Conservation (phyloP, 2,329 filamentous ascomycete genomes). For the Xylariales sp. region DNA sequence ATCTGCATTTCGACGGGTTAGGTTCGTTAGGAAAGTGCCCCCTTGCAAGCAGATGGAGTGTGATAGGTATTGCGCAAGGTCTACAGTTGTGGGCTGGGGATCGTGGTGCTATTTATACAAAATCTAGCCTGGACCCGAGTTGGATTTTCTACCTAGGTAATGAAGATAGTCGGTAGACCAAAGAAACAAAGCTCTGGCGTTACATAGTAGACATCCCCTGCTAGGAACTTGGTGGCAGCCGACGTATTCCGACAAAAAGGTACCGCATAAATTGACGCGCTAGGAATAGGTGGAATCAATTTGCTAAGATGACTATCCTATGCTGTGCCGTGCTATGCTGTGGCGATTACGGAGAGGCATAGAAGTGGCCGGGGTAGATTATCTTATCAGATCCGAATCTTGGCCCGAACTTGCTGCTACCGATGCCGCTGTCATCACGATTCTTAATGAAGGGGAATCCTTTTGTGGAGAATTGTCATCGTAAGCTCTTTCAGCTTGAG, state of each 20-base stretch:
- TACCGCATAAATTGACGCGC: neutral
- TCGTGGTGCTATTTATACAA: conserved; percentile 6
- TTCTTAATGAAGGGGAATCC: neutral
- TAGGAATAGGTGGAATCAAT: neutral
- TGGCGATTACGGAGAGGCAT: conserved; percentile 6
- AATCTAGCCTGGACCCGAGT: neutral
- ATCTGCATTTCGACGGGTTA: neutral
- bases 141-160: neutral
- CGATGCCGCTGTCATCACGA: neutral
- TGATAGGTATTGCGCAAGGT: neutral
- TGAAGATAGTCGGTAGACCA: neutral
- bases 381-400: conserved; percentile 17
- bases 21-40: neutral
- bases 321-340: neutral
- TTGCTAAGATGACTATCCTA: no score
- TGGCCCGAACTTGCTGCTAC: neutral
- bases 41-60: neutral
- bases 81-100: neutral
- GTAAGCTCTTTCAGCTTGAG: conserved; percentile 5
- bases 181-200: neutral
- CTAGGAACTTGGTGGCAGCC: neutral
- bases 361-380: conserved; percentile 1
- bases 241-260: neutral
- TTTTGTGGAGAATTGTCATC: neutral
- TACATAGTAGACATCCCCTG: neutral